phyloP scores from a whole-genome alignment of 805 yeast species.

The Yarrowia alimentaria region DNA sequence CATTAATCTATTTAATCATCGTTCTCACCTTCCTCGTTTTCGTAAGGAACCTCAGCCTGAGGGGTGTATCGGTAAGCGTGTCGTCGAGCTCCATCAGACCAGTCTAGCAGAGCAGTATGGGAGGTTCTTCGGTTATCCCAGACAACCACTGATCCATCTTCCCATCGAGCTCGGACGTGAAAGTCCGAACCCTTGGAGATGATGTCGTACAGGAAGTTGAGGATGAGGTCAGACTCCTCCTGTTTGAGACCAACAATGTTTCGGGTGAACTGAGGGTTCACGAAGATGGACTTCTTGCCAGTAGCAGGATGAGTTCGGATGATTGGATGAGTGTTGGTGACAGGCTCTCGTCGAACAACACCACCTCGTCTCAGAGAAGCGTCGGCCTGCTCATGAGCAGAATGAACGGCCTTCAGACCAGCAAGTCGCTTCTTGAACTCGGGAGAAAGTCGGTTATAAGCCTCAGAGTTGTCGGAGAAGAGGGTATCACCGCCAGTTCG shows the following conservation, averaged over 20 bases:
- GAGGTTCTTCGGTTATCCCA: constrained; percentile 76
- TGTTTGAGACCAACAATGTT: constrained; percentile 63
- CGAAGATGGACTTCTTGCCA: constrained; percentile 54
- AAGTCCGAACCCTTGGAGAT: constrained; percentile 56
- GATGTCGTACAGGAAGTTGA: constrained; percentile 52
- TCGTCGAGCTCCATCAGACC: constrained; percentile 64
- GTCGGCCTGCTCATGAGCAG: constrained; percentile 53
- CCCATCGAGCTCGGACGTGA: constrained; percentile 71
- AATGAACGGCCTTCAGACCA: constrained; percentile 64
- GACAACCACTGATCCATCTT: constrained; percentile 63
- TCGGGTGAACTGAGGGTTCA: constrained; percentile 58
- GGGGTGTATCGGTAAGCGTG: constrained; percentile 77
- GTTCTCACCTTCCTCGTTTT: constrained; percentile 25
- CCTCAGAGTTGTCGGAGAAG: constrained; percentile 72
- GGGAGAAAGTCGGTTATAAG: constrained; percentile 69
- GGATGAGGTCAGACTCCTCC: constrained; percentile 55
- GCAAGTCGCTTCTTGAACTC: constrained; percentile 56
- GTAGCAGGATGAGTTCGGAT: constrained; percentile 63
- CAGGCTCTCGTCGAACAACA: constrained; percentile 46
- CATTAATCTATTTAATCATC: constrained; percentile 1
- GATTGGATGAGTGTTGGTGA: constrained; percentile 56
- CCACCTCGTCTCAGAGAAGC: constrained; percentile 42
- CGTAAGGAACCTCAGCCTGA: constrained; percentile 57
- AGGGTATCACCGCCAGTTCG: constrained; percentile 77
- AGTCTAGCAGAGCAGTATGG: constrained; percentile 70